These are phyloP conservation scores for Ceratobasidium sp. DNA, from an alignment of 1,284 basidiomycete species.

Conservation along the genomic window DNA sequence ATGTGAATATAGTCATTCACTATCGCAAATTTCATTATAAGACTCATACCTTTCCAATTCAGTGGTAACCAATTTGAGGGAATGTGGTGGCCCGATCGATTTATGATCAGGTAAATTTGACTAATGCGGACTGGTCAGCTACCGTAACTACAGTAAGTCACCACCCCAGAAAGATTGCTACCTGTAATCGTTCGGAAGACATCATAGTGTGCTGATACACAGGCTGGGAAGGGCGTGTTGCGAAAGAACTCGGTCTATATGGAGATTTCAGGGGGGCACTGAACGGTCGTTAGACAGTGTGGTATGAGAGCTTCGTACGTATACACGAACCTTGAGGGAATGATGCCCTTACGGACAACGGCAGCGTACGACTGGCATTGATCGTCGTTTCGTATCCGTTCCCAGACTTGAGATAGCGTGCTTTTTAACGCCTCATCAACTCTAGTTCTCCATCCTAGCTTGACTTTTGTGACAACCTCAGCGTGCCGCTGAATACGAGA, in stretches of 20 bases:
- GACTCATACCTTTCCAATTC: no score
- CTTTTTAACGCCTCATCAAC: background rate
- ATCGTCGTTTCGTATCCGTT: background rate
- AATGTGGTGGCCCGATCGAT: no score
- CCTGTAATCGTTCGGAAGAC: no score
- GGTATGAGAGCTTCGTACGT: background rate
- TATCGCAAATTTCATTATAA: no score
- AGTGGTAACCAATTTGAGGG: no score
- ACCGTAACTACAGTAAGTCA: no score
- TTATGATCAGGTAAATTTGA: no score
- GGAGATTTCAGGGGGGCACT: background rate
- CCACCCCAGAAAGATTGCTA: no score
- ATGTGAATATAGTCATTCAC: no score
- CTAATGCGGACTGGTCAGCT: no score
- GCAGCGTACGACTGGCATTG: background rate
- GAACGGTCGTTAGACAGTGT: background rate
- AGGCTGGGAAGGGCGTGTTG: background rate
- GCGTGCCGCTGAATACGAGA: background rate
- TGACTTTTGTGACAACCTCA: background rate
- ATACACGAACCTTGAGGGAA: background rate
- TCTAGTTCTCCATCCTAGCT: background rate
- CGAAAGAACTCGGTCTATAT: background rate
- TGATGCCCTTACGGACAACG: background rate
- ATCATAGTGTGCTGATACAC: no score
- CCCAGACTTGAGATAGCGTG: slow-evolving; percentile 11